These are phyloP conservation scores for Plasmodium coatneyi DNA, from an alignment of 169 alveolate species.

Conservation along the genomic window DNA sequence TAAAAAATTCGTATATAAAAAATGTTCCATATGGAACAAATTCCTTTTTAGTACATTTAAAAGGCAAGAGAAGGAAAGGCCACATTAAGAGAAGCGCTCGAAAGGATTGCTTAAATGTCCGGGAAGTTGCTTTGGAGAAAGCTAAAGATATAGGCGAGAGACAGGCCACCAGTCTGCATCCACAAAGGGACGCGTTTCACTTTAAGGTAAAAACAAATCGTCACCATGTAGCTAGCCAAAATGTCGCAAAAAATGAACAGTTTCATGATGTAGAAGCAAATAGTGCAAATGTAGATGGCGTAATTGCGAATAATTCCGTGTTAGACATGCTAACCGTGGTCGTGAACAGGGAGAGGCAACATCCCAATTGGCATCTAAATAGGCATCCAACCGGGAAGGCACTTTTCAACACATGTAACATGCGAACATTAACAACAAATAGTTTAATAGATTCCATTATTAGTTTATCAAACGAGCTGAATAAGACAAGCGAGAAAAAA, in stretches of 20 bases:
- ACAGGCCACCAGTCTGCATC: slow-evolving; percentile 11
- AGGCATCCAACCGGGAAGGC: not conserved
- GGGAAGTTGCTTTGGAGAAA: slow-evolving; percentile 20
- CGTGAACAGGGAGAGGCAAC: slow-evolving; percentile 5
- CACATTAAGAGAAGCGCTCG: slow-evolving; percentile 17
- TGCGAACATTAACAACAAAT: slow-evolving; percentile 32
- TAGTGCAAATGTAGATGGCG: not conserved
- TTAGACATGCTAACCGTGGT: not conserved
- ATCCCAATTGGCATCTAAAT: slow-evolving; percentile 17
- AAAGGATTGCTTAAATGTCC: not conserved
- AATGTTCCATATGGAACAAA: slow-evolving; percentile 17
- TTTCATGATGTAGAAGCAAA: not conserved
- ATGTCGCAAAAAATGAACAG: slow-evolving; percentile 3
- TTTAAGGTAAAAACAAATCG: not conserved
- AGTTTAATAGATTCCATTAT: slow-evolving; percentile 72
- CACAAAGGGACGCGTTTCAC: slow-evolving; percentile 3
- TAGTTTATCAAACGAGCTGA: slow-evolving; percentile 52
- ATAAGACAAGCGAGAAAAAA: slow-evolving; percentile 14
- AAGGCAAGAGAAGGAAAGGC: slow-evolving; percentile 28
- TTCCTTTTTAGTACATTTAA: slow-evolving; percentile 38
- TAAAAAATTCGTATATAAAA: slow-evolving; percentile 33
- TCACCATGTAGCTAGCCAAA: slow-evolving; percentile 2
- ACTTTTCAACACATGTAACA: not conserved
- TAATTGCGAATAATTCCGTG: not conserved
- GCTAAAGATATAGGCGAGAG: slow-evolving; percentile 6